Conservation (phyloP, 441 rosid genomes). For the Biscutella auriculata region DNA sequence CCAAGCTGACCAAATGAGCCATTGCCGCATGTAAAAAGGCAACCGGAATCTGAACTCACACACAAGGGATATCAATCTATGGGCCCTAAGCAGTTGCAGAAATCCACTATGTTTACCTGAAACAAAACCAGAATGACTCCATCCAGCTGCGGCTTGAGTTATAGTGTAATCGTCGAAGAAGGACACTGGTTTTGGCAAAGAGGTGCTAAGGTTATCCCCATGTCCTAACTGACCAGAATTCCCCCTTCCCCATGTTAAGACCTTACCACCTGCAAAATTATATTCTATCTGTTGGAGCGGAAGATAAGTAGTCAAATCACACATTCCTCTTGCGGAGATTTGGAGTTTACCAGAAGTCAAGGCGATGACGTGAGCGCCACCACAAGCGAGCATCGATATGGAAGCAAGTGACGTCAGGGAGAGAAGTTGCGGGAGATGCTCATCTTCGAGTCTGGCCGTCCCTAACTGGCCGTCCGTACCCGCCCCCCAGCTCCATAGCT, state of each 20-base stretch:
- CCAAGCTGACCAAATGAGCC: slow-evolving; percentile 93
- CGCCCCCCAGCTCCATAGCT: slow-evolving; percentile 92
- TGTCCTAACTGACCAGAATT: slow-evolving; percentile 82
- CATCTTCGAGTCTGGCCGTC: slow-evolving; percentile 54
- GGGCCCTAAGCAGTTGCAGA: neutral
- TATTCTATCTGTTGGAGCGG: neutral
- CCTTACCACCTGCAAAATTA: slow-evolving; percentile 44
- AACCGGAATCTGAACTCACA: slow-evolving; percentile 31
- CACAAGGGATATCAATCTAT: neutral
- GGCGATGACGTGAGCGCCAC: slow-evolving; percentile 73
- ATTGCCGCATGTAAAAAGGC: slow-evolving; percentile 69
- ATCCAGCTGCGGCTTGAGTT: slow-evolving; percentile 64
- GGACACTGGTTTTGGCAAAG: slow-evolving; percentile 33
- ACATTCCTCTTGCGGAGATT: neutral
- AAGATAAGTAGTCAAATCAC: neutral
- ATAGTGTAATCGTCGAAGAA: slow-evolving; percentile 29
- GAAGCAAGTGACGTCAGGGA: slow-evolving; percentile 33
- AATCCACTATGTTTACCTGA: slow-evolving; percentile 33
- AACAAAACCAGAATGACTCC: slow-evolving; percentile 77
- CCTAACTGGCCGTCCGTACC: slow-evolving; percentile 85
- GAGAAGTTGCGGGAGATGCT: slow-evolving; percentile 58
- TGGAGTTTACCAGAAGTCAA: slow-evolving; percentile 28
- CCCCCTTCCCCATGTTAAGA: slow-evolving; percentile 83
- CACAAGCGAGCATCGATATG: slow-evolving; percentile 49
- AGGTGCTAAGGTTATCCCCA: slow-evolving; percentile 36